phyloP scores from a whole-genome alignment of 75 land plant genomes.

The Sequoia sempervirens region DNA sequence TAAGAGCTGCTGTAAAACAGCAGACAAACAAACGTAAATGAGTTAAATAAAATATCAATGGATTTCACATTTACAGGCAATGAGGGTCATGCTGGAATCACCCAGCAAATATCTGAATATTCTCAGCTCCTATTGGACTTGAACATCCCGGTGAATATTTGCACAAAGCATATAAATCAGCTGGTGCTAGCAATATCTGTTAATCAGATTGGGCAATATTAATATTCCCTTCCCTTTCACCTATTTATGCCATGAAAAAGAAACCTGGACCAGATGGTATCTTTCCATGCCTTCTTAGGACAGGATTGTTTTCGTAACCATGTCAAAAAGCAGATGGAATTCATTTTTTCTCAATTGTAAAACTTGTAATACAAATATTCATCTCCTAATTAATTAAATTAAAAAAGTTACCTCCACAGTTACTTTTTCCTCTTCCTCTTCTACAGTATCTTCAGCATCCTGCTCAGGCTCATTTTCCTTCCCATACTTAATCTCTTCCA shows the following conservation, averaged over 20 bases:
- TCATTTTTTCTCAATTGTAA: neutral
- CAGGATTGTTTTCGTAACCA: neutral
- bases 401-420: too few species aligned
- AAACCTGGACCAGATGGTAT: neutral
- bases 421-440: too few species aligned
- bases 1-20: neutral
- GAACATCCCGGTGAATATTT: neutral
- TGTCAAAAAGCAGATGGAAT: neutral
- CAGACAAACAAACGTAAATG: neutral
- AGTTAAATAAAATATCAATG: neutral
- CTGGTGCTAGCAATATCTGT: neutral
- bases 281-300: neutral
- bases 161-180: neutral
- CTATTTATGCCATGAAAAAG: neutral
- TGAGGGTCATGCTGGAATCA: neutral
- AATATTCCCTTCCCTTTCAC: neutral
- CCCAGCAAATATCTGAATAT: neutral
- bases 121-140: neutral
- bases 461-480: too few species aligned
- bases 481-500: conserved; percentile 40
- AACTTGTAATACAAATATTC: neutral
- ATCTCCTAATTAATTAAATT: neutral
- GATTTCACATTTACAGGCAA: neutral
- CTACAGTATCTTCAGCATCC: too few species aligned
- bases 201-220: neutral